Evolutionary conservation across 2,329 filamentous ascomycete genomes (phyloP), one percentile per base, ranked within the genome.

Genomic region (Lachnellula cervina): DNA sequence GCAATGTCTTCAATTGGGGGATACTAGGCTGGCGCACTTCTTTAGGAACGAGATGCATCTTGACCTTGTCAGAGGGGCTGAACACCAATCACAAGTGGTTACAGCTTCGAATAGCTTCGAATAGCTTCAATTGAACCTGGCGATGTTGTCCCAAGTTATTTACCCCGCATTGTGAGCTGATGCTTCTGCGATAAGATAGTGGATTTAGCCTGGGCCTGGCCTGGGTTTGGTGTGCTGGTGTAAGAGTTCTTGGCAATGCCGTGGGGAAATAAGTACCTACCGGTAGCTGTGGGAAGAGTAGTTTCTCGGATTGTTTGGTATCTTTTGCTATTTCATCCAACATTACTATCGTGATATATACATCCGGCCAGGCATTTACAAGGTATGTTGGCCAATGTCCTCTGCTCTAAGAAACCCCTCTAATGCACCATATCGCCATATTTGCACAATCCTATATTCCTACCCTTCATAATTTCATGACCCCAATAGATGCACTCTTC

Each of bases 1-100:
- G 50, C 37, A 14, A 35, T 17, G n/a, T 5, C 17, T 16, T 38
- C 3, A 5, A 28, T 9, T 14, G 19, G 37, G 35, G 37, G 14
- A 32, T 23, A 44, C 38, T 37, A 13, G 16, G 37, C 9, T 46
- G 40, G 43, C 73, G 55, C 56, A 78, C 76, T 72, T 79, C 76
- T 65, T 74, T 77, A 9, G 76, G 76, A 54, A 77, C 70, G 57
- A 79, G 70, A 73, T 76, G 74, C 76, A 79, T 79, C 38, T 59
- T 64, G 60, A 55, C 4, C 34, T 23, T 13, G 28, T 13, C 28
- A 32, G 9, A 16, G 46, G 5, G 14, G 23, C 19, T 23, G 35
- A 21, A 34, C 2, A 17, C 35, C 19, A 14, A n/a, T 37, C 11
- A 17, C 19, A 19, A 43, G 35, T 19, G 21, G 23, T 11, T 17